phyloP scores from a whole-genome alignment of 208 protist species.

The Trichomonas vaginalis region DNA sequence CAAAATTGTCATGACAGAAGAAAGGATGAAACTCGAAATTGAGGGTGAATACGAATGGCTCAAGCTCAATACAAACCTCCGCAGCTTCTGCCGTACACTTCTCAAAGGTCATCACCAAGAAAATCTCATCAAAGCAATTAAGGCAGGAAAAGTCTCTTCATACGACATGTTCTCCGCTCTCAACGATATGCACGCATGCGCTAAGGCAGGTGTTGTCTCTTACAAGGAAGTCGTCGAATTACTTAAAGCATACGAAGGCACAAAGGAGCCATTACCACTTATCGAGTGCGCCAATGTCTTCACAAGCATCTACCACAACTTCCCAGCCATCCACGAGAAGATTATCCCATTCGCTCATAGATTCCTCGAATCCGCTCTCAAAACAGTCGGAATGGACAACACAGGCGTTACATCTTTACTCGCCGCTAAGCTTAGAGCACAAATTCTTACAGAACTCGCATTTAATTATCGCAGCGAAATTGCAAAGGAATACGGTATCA shows the following conservation, averaged over 20 bases:
- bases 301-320: background rate
- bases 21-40: background rate
- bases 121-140: background rate
- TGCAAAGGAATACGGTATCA: background rate
- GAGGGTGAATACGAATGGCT: background rate
- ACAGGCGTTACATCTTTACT: background rate
- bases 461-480: background rate
- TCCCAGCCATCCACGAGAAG: background rate
- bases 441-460: background rate
- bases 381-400: background rate
- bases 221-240: background rate
- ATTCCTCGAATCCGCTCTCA: background rate
- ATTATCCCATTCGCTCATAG: background rate
- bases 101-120: background rate
- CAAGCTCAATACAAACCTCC: background rate
- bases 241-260: background rate
- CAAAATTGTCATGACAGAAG: background rate
- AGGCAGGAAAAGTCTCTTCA: background rate
- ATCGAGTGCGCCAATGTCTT: background rate
- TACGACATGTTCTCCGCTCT: background rate
- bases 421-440: background rate
- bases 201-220: background rate
- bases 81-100: background rate
- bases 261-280: background rate
- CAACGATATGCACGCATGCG: background rate